A percentile compares a stretch with the other conserved stretches of the same genome.
These are phyloP conservation scores for Aspergillus phoenicis DNA, from an alignment of 2,329 filamentous ascomycete genomes.

Conservation along the genomic window DNA sequence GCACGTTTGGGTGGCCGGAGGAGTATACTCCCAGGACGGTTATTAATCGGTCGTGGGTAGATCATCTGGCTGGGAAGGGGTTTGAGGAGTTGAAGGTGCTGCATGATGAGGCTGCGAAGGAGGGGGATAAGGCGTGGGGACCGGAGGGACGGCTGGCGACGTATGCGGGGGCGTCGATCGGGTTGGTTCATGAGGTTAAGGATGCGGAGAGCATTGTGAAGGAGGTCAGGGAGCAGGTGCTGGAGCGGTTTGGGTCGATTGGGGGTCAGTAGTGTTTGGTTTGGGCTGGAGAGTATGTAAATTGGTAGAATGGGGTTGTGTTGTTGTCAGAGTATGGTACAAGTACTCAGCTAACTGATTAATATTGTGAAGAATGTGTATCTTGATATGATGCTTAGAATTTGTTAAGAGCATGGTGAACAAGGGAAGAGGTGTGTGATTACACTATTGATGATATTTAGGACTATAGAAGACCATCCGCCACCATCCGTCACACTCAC, in stretches of 20 bases:
- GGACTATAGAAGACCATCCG: background rate
- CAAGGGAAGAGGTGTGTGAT: too few relatives aligned
- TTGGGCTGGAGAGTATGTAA: too few relatives aligned
- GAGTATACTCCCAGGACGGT: conserved; percentile 62
- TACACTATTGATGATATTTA: background rate
- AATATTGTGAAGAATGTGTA: too few relatives aligned
- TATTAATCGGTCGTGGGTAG: conserved; percentile 57
- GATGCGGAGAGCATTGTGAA: conserved; percentile 45
- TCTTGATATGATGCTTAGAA: too few relatives aligned
- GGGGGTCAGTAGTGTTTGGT: too few relatives aligned
- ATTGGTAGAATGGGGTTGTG: too few relatives aligned
- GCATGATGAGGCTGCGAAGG: conserved; percentile 46
- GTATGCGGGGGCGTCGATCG: conserved; percentile 53
- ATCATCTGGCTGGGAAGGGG: conserved; percentile 43
- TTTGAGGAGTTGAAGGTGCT: conserved; percentile 51
- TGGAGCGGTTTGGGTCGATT: background rate
- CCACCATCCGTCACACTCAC: background rate
- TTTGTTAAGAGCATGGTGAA: too few relatives aligned
- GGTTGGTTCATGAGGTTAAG: conserved; percentile 47
- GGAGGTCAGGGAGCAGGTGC: conserved; percentile 12
- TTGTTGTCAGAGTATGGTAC: too few relatives aligned
- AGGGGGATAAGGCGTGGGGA: conserved; percentile 52
- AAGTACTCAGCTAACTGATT: too few relatives aligned
- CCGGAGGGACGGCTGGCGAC: conserved; percentile 53
- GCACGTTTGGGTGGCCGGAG: conserved; percentile 62